Evolutionary conservation across 1,139 yeast genomes (phyloP).

Genomic region (Saccharomyces hybrid): DNA sequence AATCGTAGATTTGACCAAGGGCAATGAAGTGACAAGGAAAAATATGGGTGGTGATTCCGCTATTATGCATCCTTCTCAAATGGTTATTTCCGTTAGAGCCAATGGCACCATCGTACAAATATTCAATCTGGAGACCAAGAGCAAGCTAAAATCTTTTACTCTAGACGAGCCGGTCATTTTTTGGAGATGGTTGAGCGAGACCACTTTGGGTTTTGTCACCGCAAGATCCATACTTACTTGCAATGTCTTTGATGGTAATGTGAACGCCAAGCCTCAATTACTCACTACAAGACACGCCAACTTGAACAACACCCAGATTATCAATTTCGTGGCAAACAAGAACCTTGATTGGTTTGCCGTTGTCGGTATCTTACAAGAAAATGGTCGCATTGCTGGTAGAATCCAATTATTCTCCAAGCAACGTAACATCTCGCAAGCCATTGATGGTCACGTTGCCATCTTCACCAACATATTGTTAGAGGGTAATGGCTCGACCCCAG

Average conservation of each 20-base stretch:
- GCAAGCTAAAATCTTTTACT: constrained; percentile 81
- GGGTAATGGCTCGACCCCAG: constrained; percentile 57
- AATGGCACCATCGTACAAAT: constrained; percentile 94
- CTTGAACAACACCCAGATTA: constrained; percentile 77
- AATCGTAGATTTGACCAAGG: constrained; percentile 73
- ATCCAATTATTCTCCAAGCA: constrained; percentile 84
- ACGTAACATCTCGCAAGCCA: constrained; percentile 90
- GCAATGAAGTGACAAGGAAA: constrained; percentile 70
- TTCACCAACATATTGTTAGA: constrained; percentile 71
- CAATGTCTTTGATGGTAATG: constrained; percentile 76
- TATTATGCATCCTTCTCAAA: constrained; percentile 85
- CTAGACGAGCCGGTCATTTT: constrained; percentile 84
- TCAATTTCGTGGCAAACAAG: constrained; percentile 78
- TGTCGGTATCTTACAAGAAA: constrained; percentile 91
- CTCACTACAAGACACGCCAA: constrained; percentile 80
- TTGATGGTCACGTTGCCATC: constrained; percentile 94
- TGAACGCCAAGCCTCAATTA: constrained; percentile 64
- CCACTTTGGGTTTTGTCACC: constrained; percentile 77
- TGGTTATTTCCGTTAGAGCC: constrained; percentile 88
- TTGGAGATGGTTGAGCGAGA: constrained; percentile 87
- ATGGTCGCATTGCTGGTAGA: constrained; percentile 93
- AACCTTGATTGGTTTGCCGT: constrained; percentile 89
- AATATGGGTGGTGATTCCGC: constrained; percentile 98
- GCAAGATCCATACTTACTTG: constrained; percentile 68
- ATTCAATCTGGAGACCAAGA: constrained; percentile 80